Conservation (phyloP, 768 basidiomycete species). For the Pisolithus sp. region DNA sequence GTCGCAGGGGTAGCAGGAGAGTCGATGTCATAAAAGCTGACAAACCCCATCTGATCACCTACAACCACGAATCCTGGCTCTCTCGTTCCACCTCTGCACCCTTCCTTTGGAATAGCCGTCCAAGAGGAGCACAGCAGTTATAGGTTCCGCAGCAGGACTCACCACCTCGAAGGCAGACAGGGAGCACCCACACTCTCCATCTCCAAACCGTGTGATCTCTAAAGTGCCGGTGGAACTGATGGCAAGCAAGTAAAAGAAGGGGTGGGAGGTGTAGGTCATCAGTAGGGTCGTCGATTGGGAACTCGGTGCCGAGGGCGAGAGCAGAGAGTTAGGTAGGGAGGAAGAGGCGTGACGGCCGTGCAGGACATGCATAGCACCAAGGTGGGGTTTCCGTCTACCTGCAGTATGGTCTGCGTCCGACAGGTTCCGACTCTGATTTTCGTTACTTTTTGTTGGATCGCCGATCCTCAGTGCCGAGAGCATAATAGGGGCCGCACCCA, state of each 20-base stretch:
- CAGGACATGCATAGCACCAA: too few relatives aligned
- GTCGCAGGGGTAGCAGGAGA: slow-evolving; percentile 25
- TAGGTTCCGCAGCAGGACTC: too few relatives aligned
- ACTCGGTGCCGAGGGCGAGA: too few relatives aligned
- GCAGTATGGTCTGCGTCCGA: too few relatives aligned
- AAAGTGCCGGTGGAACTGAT: slow-evolving; percentile 28
- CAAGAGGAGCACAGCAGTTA: too few relatives aligned
- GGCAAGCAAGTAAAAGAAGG: slow-evolving; percentile 46
- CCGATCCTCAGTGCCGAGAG: slow-evolving; percentile 30
- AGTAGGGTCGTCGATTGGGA: slow-evolving; percentile 30
- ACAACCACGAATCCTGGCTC: slow-evolving; percentile 49
- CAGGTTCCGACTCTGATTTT: too few relatives aligned
- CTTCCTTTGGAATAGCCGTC: too few relatives aligned
- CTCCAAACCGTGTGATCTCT: slow-evolving; percentile 43
- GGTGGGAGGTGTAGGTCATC: slow-evolving; percentile 43
- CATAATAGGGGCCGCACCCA: slow-evolving; percentile 11
- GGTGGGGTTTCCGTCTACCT: too few relatives aligned
- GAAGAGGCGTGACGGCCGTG: too few relatives aligned
- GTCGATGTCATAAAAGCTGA: slow-evolving; percentile 48
- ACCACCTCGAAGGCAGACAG: too few relatives aligned
- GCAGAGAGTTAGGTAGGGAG: too few relatives aligned
- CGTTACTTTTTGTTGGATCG: slow-evolving; percentile 25
- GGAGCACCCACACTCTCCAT: slow-evolving; percentile 31
- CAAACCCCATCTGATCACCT: slow-evolving; percentile 60
- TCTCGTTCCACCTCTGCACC: slow-evolving; percentile 9